A percentile compares a stretch with the other conserved stretches of the same genome.
Conservation (phyloP, 345 rosid species). For the Diplotaxis tenuifolia region DNA sequence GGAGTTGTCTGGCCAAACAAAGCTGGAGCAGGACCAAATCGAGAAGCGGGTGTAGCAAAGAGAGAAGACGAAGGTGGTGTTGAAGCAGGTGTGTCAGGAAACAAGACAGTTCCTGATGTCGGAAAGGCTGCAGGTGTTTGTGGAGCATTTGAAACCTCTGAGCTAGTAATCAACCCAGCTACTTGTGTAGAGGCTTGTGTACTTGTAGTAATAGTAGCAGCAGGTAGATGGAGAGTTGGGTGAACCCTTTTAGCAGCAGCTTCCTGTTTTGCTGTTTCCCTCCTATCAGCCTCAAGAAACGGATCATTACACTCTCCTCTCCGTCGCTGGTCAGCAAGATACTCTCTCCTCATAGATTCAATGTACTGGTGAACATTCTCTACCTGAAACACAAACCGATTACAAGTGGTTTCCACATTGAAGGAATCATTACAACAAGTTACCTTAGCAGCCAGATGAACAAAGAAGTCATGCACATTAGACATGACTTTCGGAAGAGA, state of each 20-base stretch:
- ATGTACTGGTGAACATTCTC: slow-evolving; percentile 88
- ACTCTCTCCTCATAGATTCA: slow-evolving; percentile 81
- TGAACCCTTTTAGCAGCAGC: slow-evolving; percentile 96
- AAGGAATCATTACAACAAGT: background rate
- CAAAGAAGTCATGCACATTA: slow-evolving; percentile 86
- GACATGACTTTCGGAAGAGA: slow-evolving; percentile 92
- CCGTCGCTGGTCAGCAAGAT: slow-evolving; percentile 83
- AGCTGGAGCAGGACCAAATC: slow-evolving; percentile 52
- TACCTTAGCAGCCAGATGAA: slow-evolving; percentile 98
- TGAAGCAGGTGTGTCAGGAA: slow-evolving; percentile 62
- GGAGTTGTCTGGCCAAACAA: slow-evolving; percentile 46
- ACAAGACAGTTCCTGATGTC: slow-evolving; percentile 61
- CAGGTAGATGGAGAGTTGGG: slow-evolving; percentile 90
- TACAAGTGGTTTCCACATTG: background rate
- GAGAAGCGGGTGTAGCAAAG: slow-evolving; percentile 70
- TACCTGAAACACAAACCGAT: slow-evolving; percentile 44
- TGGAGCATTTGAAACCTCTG: slow-evolving; percentile 46
- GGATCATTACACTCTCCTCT: slow-evolving; percentile 83
- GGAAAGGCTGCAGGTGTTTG: slow-evolving; percentile 48
- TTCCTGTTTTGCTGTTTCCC: slow-evolving; percentile 90
- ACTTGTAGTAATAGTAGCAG: slow-evolving; percentile 39
- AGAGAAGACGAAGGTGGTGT: slow-evolving; percentile 61
- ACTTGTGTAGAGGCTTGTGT: slow-evolving; percentile 72
- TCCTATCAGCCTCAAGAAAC: slow-evolving; percentile 94
- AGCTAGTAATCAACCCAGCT: slow-evolving; percentile 57